Conservation (phyloP, 1,139 yeast species). For the Blastobotrys serpentis region DNA sequence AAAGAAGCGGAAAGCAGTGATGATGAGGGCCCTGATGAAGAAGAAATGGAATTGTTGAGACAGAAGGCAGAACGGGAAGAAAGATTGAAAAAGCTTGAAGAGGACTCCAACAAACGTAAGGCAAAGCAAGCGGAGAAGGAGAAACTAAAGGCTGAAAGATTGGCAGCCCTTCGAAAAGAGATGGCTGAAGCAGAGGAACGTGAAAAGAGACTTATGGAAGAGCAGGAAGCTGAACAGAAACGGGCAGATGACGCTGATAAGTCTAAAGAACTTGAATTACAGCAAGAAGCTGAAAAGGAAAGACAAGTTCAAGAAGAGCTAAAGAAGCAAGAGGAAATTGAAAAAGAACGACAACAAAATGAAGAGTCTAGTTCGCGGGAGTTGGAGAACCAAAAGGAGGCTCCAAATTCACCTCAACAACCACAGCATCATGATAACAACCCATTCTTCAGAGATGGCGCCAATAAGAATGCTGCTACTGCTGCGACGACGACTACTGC, state of each 20-base stretch:
- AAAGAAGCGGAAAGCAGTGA: slow-evolving; percentile 14
- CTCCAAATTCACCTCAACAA: slow-evolving; percentile 14
- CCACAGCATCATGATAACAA: slow-evolving; percentile 19
- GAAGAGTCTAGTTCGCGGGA: slow-evolving; percentile 7
- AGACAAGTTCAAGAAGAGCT: slow-evolving; percentile 9
- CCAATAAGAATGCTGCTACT: background rate
- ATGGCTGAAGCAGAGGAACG: slow-evolving; percentile 54
- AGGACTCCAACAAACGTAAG: slow-evolving; percentile 25
- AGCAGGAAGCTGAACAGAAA: slow-evolving; percentile 26
- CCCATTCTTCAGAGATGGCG: slow-evolving; percentile 22
- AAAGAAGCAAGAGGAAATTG: slow-evolving; percentile 12
- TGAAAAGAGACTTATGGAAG: slow-evolving; percentile 42
- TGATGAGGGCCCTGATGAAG: slow-evolving; percentile 41
- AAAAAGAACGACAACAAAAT: background rate
- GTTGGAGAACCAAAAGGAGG: slow-evolving; percentile 12
- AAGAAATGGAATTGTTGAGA: slow-evolving; percentile 47
- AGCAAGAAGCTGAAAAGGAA: slow-evolving; percentile 22
- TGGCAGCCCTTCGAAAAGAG: slow-evolving; percentile 60
- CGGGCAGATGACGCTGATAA: slow-evolving; percentile 26
- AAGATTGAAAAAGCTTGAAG: slow-evolving; percentile 31
- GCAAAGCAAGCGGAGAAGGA: slow-evolving; percentile 27
- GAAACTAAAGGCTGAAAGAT: slow-evolving; percentile 54
- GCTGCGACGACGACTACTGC: slow-evolving; percentile 11
- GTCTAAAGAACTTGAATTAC: slow-evolving; percentile 13
- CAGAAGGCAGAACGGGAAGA: slow-evolving; percentile 45